Percentiles rank a stretch among this genome's conserved stretches.
These are phyloP conservation scores for Phylloporus scabripes DNA, from an alignment of 768 basidiomycete genomes.

Conservation along the genomic window DNA sequence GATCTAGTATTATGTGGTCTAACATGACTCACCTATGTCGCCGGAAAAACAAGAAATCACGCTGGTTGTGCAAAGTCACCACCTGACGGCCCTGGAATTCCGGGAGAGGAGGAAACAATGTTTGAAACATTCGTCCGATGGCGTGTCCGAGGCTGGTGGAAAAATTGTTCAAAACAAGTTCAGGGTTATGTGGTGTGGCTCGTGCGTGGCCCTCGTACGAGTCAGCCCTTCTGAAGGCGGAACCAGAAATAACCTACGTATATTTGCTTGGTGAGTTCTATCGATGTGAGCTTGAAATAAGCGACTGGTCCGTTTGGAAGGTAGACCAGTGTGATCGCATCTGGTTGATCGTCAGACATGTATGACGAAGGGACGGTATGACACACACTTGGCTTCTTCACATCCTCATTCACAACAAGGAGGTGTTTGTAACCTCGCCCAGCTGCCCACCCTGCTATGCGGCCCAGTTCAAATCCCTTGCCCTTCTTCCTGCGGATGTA, in stretches of 20 bases:
- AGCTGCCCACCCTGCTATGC: slow-evolving; percentile 90
- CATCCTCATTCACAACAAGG: slow-evolving; percentile 92
- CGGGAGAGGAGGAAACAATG: slow-evolving; percentile 89
- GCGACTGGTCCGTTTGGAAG: slow-evolving; percentile 92
- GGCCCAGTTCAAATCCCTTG: slow-evolving; percentile 84
- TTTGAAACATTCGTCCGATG: slow-evolving; percentile 94
- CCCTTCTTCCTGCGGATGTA: slow-evolving; percentile 83
- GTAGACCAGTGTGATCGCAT: slow-evolving; percentile 87
- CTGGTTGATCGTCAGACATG: slow-evolving; percentile 37
- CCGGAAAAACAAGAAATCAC: slow-evolving; percentile 97
- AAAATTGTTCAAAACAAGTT: slow-evolving; percentile 92
- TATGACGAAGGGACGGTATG: neutral
- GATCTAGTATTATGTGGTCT: neutral
- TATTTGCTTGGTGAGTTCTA: slow-evolving; percentile 82
- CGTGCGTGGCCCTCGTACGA: slow-evolving; percentile 76
- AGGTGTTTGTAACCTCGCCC: slow-evolving; percentile 84
- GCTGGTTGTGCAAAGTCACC: slow-evolving; percentile 94
- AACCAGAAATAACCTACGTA: slow-evolving; percentile 48
- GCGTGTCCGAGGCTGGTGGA: slow-evolving; percentile 90
- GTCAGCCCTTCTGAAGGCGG: slow-evolving; percentile 2
- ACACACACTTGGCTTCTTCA: slow-evolving; percentile 84
- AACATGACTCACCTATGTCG: slow-evolving; percentile 69
- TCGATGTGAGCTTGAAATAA: slow-evolving; percentile 89
- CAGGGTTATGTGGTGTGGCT: slow-evolving; percentile 89
- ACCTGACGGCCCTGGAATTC: slow-evolving; percentile 97